These are phyloP conservation scores for Neopestalotiopsis sp. DNA, from an alignment of 2,329 filamentous ascomycete species.

Conservation along the genomic window DNA sequence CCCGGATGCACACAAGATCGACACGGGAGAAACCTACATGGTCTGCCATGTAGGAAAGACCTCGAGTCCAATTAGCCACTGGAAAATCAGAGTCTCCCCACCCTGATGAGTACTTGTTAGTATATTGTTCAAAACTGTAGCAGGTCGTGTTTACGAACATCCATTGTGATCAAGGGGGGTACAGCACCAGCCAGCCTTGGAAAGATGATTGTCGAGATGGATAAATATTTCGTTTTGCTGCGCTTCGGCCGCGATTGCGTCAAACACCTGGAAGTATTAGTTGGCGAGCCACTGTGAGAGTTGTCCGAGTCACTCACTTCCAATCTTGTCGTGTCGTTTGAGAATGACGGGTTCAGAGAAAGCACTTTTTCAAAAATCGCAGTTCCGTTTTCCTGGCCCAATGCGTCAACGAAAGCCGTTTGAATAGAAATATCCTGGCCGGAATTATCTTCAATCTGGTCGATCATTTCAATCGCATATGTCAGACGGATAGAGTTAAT, in stretches of 20 bases:
- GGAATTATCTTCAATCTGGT: constrained; percentile 58
- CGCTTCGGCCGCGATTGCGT: constrained; percentile 64
- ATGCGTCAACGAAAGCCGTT: constrained; percentile 48
- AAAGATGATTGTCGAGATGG: constrained; percentile 66
- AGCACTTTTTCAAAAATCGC: constrained; percentile 56
- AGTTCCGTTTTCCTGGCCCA: constrained; percentile 59
- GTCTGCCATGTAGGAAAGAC: constrained; percentile 62
- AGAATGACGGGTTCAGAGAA: constrained; percentile 61
- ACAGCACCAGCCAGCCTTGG: constrained; percentile 64
- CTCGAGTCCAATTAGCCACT: constrained; percentile 63
- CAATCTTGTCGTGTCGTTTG: constrained; percentile 55
- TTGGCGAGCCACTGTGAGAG: neutral
- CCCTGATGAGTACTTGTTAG: constrained; percentile 36
- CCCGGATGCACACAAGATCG: neutral
- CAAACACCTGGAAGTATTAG: constrained; percentile 49
- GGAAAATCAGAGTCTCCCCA: constrained; percentile 66
- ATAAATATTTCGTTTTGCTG: constrained; percentile 60
- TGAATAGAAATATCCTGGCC: constrained; percentile 51
- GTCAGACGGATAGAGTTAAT: constrained; percentile 69
- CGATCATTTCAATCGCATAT: constrained; percentile 68
- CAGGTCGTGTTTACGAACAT: constrained; percentile 29
- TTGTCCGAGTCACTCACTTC: constrained; percentile 35
- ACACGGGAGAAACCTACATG: constrained; percentile 39
- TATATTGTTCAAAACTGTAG: neutral
- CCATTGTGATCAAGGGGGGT: constrained; percentile 57